Percentiles rank a stretch among this genome's conserved stretches.
These are phyloP conservation scores for Diaporthe aspalathi DNA, from an alignment of 2,329 filamentous ascomycete genomes.

Conservation along the genomic window DNA sequence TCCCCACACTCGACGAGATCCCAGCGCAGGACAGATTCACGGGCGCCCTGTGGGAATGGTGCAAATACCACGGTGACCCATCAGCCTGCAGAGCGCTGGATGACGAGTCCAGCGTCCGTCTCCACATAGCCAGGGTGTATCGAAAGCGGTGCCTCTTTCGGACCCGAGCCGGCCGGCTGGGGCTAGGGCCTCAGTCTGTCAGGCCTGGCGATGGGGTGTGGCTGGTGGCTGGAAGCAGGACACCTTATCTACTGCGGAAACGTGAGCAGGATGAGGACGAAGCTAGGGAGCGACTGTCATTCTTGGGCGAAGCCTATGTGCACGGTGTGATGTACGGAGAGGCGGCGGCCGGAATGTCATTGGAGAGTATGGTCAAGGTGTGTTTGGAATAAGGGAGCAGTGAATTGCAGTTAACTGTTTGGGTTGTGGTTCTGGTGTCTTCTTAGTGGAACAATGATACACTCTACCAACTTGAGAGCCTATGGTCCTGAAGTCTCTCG, in stretches of 20 bases:
- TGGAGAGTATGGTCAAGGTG: not conserved
- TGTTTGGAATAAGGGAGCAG: not conserved
- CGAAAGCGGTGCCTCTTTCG: slow-evolving; percentile 31
- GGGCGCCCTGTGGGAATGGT: slow-evolving; percentile 7
- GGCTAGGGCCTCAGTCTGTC: slow-evolving; percentile 25
- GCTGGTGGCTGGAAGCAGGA: slow-evolving; percentile 20
- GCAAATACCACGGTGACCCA: slow-evolving; percentile 26
- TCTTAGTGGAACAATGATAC: not conserved
- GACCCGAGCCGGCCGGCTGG: slow-evolving; percentile 21
- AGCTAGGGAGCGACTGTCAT: not conserved
- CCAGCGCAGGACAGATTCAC: slow-evolving; percentile 16
- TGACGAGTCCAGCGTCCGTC: slow-evolving; percentile 14
- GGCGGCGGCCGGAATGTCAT: not conserved
- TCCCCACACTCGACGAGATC: slow-evolving; percentile 26
- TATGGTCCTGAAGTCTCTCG: not conserved
- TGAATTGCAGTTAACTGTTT: not conserved
- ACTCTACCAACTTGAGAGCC: not conserved
- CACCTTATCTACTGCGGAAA: slow-evolving; percentile 15
- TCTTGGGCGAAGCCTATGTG: slow-evolving; percentile 21
- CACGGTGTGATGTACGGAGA: slow-evolving; percentile 32
- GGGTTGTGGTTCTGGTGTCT: too few relatives aligned
- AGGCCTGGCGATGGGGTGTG: slow-evolving; percentile 17
- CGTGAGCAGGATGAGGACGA: not conserved
- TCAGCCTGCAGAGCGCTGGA: slow-evolving; percentile 6
- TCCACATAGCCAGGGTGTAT: slow-evolving; percentile 16